These are phyloP conservation scores for Cornus suecica DNA, from an alignment of 148 eudicot species.

Conservation along the genomic window DNA sequence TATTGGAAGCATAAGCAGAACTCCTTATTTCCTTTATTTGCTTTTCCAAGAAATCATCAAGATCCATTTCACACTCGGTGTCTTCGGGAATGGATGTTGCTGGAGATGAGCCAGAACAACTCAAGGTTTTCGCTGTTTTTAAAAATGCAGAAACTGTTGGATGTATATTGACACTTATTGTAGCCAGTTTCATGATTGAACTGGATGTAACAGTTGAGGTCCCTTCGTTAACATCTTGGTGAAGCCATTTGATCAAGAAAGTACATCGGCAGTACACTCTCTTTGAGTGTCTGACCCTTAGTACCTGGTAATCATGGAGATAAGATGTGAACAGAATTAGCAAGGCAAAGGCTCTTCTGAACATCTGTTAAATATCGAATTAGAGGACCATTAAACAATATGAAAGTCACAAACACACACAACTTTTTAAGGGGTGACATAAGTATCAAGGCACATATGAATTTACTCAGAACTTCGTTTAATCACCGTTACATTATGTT, in stretches of 20 bases:
- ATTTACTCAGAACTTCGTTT: neutral
- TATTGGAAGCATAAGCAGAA: conserved; percentile 24
- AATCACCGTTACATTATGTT: neutral
- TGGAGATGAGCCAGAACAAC: conserved; percentile 18
- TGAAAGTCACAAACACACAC: neutral
- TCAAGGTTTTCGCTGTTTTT: conserved; percentile 14
- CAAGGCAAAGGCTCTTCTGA: neutral
- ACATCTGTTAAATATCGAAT: conserved; percentile 1
- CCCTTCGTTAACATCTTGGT: conserved; percentile 27
- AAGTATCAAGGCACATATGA: too few relatives aligned
- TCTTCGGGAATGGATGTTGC: conserved; percentile 20
- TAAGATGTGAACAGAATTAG: neutral
- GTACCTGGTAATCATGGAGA: conserved; percentile 30
- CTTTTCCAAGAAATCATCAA: conserved; percentile 36
- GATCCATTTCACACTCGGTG: conserved; percentile 39
- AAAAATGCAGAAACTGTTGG: conserved; percentile 48
- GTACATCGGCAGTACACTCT: conserved; percentile 54
- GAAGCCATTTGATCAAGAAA: conserved; percentile 53
- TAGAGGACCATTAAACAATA: neutral
- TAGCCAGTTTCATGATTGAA: conserved; percentile 43
- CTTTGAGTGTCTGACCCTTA: conserved; percentile 51
- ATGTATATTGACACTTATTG: conserved; percentile 36
- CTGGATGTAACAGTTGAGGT: conserved; percentile 34
- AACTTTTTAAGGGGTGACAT: too few relatives aligned
- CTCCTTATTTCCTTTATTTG: conserved; percentile 47